phyloP scores from a whole-genome alignment of 257 asterid species.

The Capsicum chinense region DNA sequence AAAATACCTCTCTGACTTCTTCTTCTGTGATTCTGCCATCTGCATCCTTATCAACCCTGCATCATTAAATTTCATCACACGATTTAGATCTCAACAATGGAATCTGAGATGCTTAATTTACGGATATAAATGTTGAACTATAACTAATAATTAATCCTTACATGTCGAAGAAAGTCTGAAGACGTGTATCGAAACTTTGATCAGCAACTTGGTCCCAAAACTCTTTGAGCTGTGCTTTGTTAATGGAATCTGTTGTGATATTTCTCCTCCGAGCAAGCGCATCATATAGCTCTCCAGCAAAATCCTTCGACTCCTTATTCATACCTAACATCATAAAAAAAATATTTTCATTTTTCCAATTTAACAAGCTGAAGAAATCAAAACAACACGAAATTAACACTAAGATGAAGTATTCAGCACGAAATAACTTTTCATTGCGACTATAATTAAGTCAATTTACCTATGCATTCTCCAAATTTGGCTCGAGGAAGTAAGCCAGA shows the following conservation, averaged over 20 bases:
- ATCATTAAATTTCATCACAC: slow-evolving; percentile 16
- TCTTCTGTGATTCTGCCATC: slow-evolving; percentile 83
- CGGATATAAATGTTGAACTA: neutral
- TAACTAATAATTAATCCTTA: slow-evolving; percentile 35
- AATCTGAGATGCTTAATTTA: neutral
- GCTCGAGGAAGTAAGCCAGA: slow-evolving; percentile 70
- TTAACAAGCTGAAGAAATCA: neutral
- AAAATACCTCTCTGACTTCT: slow-evolving; percentile 85
- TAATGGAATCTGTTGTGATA: slow-evolving; percentile 59
- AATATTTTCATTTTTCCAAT: neutral
- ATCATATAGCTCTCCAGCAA: slow-evolving; percentile 77
- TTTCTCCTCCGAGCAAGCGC: slow-evolving; percentile 71
- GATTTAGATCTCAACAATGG: slow-evolving; percentile 5
- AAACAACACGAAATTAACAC: slow-evolving; percentile 2
- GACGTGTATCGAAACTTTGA: slow-evolving; percentile 85
- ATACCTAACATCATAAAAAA: slow-evolving; percentile 52
- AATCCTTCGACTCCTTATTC: slow-evolving; percentile 78
- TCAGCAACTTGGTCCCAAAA: slow-evolving; percentile 85
- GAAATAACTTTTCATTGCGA: slow-evolving; percentile 23
- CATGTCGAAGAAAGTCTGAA: slow-evolving; percentile 92
- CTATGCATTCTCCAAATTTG: slow-evolving; percentile 83
- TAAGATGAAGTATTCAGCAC: neutral
- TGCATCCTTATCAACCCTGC: slow-evolving; percentile 96
- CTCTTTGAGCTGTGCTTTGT: slow-evolving; percentile 62
- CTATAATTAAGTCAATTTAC: slow-evolving; percentile 40